Conservation (phyloP, 176 grass and related monocot genomes). For the Aegilops speltoides region DNA sequence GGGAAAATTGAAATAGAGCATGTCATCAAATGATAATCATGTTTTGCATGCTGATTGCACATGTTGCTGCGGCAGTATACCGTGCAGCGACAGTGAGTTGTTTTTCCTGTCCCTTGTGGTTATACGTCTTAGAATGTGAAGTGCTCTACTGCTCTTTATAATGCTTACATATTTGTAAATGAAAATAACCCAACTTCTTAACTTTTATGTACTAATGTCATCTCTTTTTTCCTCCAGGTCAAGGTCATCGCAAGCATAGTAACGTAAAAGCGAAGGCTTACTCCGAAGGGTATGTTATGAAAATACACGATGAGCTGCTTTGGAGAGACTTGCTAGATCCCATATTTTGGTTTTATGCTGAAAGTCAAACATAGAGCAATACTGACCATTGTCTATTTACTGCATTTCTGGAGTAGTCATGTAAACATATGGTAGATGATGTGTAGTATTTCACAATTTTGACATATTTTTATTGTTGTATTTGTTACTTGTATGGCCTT, state of each 20-base stretch:
- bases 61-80: neutral
- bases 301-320: neutral
- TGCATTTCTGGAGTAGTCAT: neutral
- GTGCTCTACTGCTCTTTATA: neutral
- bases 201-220: neutral
- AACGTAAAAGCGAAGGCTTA: conserved; percentile 71
- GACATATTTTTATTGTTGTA: neutral
- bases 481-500: neutral
- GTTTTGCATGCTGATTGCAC: neutral
- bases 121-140: neutral
- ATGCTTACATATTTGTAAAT: neutral
- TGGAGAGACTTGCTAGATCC: neutral
- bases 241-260: conserved; percentile 72
- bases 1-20: neutral
- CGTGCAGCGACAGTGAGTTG: neutral
- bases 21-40: no score
- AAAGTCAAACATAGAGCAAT: neutral
- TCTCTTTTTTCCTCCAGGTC: conserved; percentile 41
- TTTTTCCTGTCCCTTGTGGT: neutral
- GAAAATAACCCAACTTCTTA: neutral
- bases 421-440: neutral
- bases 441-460: conserved; percentile 1
- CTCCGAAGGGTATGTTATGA: conserved; percentile 72
- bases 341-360: neutral
- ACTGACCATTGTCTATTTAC: neutral